A percentile compares a stretch with the other conserved stretches of the same genome.
Evolutionary conservation across 768 basidiomycete genomes (phyloP).

Genomic region (Leccinum truebloodii): DNA sequence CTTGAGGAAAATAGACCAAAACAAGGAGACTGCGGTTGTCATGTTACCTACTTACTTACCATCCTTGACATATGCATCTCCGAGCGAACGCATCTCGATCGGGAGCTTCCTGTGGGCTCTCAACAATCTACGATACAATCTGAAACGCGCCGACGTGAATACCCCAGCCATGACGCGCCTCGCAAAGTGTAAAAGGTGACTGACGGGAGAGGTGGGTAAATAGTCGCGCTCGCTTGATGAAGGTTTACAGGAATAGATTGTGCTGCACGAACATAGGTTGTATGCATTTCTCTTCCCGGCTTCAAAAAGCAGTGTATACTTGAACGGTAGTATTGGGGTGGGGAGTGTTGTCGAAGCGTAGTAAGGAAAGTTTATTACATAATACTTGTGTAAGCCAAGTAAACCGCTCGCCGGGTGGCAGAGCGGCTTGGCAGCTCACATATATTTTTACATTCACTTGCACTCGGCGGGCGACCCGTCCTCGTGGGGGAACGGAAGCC

Average conservation of each 20-base stretch:
- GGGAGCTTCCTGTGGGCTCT: conserved; percentile 78
- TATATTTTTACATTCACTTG: neutral
- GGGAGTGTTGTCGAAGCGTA: neutral
- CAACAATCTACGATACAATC: conserved; percentile 79
- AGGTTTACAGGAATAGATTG: conserved; percentile 60
- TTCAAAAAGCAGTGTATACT: neutral
- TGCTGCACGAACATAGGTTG: conserved; percentile 26
- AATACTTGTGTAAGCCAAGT: conserved; percentile 3
- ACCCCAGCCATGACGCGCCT: neutral
- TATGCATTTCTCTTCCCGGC: conserved; percentile 15
- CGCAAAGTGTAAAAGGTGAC: conserved; percentile 21
- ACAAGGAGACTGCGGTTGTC: neutral
- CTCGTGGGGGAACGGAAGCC: neutral
- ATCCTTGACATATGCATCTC: conserved; percentile 83
- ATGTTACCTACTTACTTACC: conserved; percentile 45
- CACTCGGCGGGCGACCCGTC: neutral
- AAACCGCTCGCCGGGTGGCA: too few species aligned
- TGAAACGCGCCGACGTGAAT: conserved; percentile 29
- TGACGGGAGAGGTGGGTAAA: conserved; percentile 85
- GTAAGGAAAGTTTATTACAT: too few species aligned
- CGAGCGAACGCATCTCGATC: conserved; percentile 77
- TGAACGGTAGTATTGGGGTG: neutral
- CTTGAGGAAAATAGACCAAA: conserved; percentile 3
- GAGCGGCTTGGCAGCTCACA: too few species aligned
- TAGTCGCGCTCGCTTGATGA: conserved; percentile 59